These are phyloP conservation scores for Aristolochia contorta DNA, from an alignment of 164 flowering plant species.

Conservation along the genomic window DNA sequence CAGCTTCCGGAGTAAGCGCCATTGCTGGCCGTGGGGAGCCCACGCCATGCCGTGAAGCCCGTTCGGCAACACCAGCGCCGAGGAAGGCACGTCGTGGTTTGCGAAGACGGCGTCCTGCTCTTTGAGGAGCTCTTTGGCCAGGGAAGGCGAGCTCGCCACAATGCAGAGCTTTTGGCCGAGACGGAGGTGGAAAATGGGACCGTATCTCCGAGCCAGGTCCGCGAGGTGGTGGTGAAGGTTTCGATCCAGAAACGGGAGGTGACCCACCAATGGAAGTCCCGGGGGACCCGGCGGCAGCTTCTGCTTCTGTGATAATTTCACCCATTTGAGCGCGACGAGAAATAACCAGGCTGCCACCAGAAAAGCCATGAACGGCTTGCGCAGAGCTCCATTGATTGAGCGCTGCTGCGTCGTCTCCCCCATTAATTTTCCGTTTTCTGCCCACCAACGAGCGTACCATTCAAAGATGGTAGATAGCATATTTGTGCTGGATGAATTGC, in stretches of 20 bases:
- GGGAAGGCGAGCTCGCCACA: conserved; percentile 15
- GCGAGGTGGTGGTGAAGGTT: conserved; percentile 20
- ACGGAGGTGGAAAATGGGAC: conserved; percentile 18
- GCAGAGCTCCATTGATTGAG: not conserved
- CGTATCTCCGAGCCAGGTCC: conserved; percentile 12
- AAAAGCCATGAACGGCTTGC: not conserved
- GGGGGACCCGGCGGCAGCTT: conserved; percentile 48
- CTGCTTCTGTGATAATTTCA: too few species aligned
- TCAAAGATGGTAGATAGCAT: not conserved
- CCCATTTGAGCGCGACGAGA: not conserved
- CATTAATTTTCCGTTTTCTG: not conserved
- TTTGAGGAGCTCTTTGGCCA: conserved; percentile 15
- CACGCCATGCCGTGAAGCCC: conserved; percentile 21
- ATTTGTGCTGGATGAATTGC: not conserved
- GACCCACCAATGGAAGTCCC: conserved; percentile 39
- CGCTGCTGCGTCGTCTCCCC: not conserved
- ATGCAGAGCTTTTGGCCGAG: conserved; percentile 19
- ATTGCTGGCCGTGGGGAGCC: conserved; percentile 12
- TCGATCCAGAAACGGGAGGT: conserved; percentile 32
- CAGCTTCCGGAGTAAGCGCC: conserved; percentile 28
- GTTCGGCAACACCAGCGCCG: conserved; percentile 5
- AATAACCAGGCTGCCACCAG: not conserved
- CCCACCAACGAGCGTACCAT: not conserved
- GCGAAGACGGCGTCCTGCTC: conserved; percentile 22
- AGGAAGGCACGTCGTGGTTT: conserved; percentile 17